phyloP scores from a whole-genome alignment of 768 basidiomycete species.

The Podaxis pistillaris region DNA sequence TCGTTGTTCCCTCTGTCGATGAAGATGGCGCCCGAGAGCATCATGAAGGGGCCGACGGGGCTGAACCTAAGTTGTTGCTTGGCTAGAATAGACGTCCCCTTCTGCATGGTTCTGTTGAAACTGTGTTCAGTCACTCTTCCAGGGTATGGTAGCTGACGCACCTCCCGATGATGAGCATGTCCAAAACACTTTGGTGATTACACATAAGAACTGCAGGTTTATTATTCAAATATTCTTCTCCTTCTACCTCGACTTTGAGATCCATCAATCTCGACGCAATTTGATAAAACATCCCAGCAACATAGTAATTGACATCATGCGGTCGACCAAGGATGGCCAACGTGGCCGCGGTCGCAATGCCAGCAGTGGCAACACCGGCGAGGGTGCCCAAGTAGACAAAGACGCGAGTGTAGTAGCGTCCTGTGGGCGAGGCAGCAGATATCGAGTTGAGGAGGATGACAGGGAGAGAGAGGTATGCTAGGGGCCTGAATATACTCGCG shows the following conservation, averaged over 20 bases:
- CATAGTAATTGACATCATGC: constrained; percentile 78
- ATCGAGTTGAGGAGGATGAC: constrained; percentile 61
- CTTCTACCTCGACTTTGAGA: constrained; percentile 76
- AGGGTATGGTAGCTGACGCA: constrained; percentile 30
- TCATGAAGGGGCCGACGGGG: constrained; percentile 92
- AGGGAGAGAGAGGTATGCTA: constrained; percentile 78
- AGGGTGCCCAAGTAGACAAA: constrained; percentile 73
- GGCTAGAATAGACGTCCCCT: constrained; percentile 82
- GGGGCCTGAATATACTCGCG: constrained; percentile 57
- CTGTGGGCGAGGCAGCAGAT: constrained; percentile 51
- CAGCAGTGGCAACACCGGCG: constrained; percentile 68
- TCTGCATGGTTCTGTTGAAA: constrained; percentile 69
- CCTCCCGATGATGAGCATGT: constrained; percentile 81
- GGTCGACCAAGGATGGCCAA: constrained; percentile 67
- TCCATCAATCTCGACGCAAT: constrained; percentile 63
- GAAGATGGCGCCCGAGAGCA: constrained; percentile 86
- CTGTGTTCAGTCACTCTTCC: constrained; percentile 4
- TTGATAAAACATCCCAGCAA: constrained; percentile 81
- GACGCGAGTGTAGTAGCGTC: constrained; percentile 71
- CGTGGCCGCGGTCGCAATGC: constrained; percentile 63
- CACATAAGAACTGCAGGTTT: constrained; percentile 74
- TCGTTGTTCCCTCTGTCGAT: constrained; percentile 82
- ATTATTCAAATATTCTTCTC: constrained; percentile 74
- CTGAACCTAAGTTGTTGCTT: constrained; percentile 86
- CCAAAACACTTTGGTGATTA: constrained; percentile 94